phyloP scores from a whole-genome alignment of 176 grass and related monocot genomes.

The Oryza brachyantha region DNA sequence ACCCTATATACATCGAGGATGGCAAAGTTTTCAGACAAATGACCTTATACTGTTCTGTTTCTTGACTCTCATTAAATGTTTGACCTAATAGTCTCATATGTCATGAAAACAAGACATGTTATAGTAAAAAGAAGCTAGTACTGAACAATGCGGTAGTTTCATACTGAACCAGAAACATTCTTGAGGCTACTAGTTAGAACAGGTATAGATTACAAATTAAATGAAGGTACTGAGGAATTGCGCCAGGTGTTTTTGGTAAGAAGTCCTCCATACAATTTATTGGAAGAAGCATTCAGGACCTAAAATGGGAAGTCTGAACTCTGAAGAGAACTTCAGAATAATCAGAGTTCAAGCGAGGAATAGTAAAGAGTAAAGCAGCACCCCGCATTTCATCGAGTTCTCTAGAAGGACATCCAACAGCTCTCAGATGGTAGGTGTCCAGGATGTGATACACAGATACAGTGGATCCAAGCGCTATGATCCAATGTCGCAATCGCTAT shows the following conservation, averaged over 20 bases:
- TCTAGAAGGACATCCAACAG: background rate
- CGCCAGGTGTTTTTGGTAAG: background rate
- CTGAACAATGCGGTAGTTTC: background rate
- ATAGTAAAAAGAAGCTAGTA: conserved; percentile 1
- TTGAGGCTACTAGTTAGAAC: conserved; percentile 6
- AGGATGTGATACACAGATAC: no score
- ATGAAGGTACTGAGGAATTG: background rate
- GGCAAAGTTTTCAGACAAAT: conserved; percentile 22
- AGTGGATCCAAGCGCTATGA: background rate
- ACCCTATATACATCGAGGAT: conserved; percentile 42
- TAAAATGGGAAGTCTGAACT: background rate
- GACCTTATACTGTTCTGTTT: conserved; percentile 10
- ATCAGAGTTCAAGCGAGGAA: background rate
- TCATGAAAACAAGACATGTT: background rate
- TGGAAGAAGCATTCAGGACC: background rate
- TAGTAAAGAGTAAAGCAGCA: background rate
- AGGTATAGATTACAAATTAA: conserved; percentile 1
- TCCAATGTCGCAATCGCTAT: background rate
- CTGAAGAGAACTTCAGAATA: background rate
- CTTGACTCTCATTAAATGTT: background rate
- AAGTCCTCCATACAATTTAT: background rate
- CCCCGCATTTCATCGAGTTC: background rate
- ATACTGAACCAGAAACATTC: background rate
- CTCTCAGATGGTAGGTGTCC: no score
- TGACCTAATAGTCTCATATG: background rate